phyloP scores from a whole-genome alignment of 2,329 filamentous ascomycete genomes.

The Cercospora citrullina region DNA sequence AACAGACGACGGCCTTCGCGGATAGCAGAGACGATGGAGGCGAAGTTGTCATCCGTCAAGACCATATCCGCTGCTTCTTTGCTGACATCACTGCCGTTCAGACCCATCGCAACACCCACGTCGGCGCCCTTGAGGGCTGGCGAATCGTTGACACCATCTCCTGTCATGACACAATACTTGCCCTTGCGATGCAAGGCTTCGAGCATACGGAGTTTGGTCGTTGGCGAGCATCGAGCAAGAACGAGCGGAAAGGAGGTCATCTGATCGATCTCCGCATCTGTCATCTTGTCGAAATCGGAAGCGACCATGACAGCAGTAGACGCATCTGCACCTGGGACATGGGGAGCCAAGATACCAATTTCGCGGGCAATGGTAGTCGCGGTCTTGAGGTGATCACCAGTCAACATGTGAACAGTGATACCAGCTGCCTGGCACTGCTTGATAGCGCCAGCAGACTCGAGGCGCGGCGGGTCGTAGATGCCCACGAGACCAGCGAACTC shows the following conservation, averaged over 20 bases:
- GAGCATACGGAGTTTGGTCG: conserved; percentile 52
- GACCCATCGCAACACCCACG: conserved; percentile 49
- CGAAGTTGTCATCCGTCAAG: conserved; percentile 49
- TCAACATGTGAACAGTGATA: conserved; percentile 54
- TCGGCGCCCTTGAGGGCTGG: conserved; percentile 49
- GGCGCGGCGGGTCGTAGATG: conserved; percentile 38
- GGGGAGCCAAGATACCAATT: conserved; percentile 44
- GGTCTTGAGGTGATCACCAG: conserved; percentile 50
- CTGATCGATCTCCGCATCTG: conserved; percentile 45
- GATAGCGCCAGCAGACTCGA: conserved; percentile 43
- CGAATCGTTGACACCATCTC: conserved; percentile 50
- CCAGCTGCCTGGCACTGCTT: conserved; percentile 48
- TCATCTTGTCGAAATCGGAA: conserved; percentile 47
- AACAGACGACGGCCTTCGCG: conserved; percentile 49
- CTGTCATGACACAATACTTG: conserved; percentile 48
- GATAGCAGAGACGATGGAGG: conserved; percentile 48
- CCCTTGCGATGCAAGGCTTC: conserved; percentile 46
- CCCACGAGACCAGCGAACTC: conserved; percentile 37
- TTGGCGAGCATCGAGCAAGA: conserved; percentile 49
- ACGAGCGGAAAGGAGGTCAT: conserved; percentile 47
- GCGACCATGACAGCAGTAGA: conserved; percentile 46
- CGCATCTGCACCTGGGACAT: conserved; percentile 30
- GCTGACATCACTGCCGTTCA: conserved; percentile 47
- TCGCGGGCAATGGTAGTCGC: conserved; percentile 50
- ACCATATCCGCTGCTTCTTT: conserved; percentile 50